A percentile compares a stretch with the other conserved stretches of the same genome.
These are phyloP conservation scores for Tilletia horrida DNA, from an alignment of 1,284 basidiomycete species.

Conservation along the genomic window DNA sequence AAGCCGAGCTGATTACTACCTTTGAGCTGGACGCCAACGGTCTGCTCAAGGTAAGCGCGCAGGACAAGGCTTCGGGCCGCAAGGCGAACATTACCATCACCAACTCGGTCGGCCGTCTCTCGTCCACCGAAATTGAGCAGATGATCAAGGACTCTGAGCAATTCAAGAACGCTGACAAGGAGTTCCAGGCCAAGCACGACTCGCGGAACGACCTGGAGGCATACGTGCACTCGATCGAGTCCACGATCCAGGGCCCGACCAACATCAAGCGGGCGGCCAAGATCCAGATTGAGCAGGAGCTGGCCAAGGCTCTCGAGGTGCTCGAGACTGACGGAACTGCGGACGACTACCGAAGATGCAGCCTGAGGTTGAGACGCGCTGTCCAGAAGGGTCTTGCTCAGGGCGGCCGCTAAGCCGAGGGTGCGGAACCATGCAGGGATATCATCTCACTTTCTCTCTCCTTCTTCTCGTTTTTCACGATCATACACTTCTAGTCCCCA, in stretches of 20 bases:
- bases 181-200: constrained; percentile 55
- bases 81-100: constrained; percentile 56
- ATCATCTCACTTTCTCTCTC: not conserved
- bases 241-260: constrained; percentile 52
- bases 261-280: constrained; percentile 53
- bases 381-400: constrained; percentile 52
- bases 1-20: constrained; percentile 53
- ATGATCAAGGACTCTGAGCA: constrained; percentile 56
- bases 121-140: constrained; percentile 54
- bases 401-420: constrained; percentile 8
- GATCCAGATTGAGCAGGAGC: constrained; percentile 55
- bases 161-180: constrained; percentile 55
- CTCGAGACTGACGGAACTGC: constrained; percentile 52
- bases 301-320: constrained; percentile 55
- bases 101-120: constrained; percentile 54
- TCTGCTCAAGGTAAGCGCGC: constrained; percentile 53
- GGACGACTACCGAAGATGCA: constrained; percentile 53
- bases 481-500: too few relatives aligned
- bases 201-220: constrained; percentile 54
- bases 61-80: constrained; percentile 54
- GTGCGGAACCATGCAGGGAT: not conserved
- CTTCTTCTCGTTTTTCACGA: not conserved
- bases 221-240: constrained; percentile 53
- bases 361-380: constrained; percentile 52
- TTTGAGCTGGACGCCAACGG: constrained; percentile 56